These are phyloP conservation scores for Penicillium griseofulvum DNA, from an alignment of 2,329 filamentous ascomycete genomes.

Conservation along the genomic window DNA sequence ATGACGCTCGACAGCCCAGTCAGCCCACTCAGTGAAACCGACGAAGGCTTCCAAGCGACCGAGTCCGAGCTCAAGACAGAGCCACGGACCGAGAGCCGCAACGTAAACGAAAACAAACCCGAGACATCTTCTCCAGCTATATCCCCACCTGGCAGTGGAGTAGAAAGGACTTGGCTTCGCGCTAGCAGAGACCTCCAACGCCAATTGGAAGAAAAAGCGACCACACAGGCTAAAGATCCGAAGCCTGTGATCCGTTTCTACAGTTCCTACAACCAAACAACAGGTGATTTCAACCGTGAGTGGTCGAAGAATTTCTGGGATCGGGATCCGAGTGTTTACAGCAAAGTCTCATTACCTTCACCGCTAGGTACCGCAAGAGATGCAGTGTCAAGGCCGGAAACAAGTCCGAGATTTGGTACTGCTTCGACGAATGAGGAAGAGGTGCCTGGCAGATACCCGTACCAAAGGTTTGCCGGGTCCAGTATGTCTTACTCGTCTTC, in stretches of 20 bases:
- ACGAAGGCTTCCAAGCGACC: background rate
- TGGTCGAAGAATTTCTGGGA: slow-evolving; percentile 7
- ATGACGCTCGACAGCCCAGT: background rate
- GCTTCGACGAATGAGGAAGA: background rate
- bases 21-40: slow-evolving; percentile 1
- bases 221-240: background rate
- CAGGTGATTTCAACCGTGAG: background rate
- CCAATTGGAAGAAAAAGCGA: background rate
- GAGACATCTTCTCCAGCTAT: background rate
- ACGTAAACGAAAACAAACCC: background rate
- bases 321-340: slow-evolving; percentile 6
- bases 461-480: background rate
- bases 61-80: background rate
- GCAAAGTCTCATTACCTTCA: slow-evolving; percentile 3
- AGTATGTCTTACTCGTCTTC: slow-evolving; percentile 4
- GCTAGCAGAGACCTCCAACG: slow-evolving; percentile 8
- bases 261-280: slow-evolving; percentile 11
- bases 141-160: slow-evolving; percentile 4
- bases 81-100: background rate
- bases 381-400: background rate
- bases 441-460: background rate
- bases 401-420: background rate
- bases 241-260: slow-evolving; percentile 17
- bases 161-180: slow-evolving; percentile 15
- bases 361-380: background rate